A percentile compares a stretch with the other conserved stretches of the same genome.
These are phyloP conservation scores for Phyllosticta ampelicida DNA, from an alignment of 2,329 filamentous ascomycete species.

Conservation along the genomic window DNA sequence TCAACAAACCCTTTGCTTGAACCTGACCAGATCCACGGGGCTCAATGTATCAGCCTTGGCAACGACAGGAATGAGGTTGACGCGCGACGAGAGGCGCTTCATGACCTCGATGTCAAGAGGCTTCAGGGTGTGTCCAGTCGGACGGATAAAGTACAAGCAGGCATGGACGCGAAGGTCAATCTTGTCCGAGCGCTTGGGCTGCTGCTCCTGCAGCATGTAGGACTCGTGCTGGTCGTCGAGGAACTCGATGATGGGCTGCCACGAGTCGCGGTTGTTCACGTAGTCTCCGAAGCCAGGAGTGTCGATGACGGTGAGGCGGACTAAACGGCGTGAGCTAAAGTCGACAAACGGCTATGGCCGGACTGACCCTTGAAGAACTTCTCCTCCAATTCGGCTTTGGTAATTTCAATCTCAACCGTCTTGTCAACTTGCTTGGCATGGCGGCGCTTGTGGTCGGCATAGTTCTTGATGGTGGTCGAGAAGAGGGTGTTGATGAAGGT, in stretches of 20 bases:
- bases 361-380: constrained; percentile 97
- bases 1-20: constrained; percentile 78
- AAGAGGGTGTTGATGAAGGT: constrained; percentile 99
- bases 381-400: constrained; percentile 98
- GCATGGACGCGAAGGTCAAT: constrained; percentile 98
- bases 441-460: constrained; percentile 98
- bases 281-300: constrained; percentile 99
- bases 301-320: constrained; percentile 96
- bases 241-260: constrained; percentile 99
- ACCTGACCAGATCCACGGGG: constrained; percentile 78
- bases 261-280: constrained; percentile 99
- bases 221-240: constrained; percentile 99
- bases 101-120: constrained; percentile 99
- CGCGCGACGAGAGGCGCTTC: constrained; percentile 96
- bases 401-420: constrained; percentile 99
- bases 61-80: constrained; percentile 96
- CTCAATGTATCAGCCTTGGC: constrained; percentile 98
- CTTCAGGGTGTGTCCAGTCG: constrained; percentile 96
- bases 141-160: constrained; percentile 98
- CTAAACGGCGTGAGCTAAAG: constrained; percentile 37
- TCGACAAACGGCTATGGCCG: neutral
- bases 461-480: constrained; percentile 99
- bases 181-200: constrained; percentile 95
- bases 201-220: constrained; percentile 99
- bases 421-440: constrained; percentile 99